A percentile compares a stretch with the other conserved stretches of the same genome.
These are phyloP conservation scores for Roridomyces roridus DNA, from an alignment of 768 basidiomycete species.

Conservation along the genomic window DNA sequence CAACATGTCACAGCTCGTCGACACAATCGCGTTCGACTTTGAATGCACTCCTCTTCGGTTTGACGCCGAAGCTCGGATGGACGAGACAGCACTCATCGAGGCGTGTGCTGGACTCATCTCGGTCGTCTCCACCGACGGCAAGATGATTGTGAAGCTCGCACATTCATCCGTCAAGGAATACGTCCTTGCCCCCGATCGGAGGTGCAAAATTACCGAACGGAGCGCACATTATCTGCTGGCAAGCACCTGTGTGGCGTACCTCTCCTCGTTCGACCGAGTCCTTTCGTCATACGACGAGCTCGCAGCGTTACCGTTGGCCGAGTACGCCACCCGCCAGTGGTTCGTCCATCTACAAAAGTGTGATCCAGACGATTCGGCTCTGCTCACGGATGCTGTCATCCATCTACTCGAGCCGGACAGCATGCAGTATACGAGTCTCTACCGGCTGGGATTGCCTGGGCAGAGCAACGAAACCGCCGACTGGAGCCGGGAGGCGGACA, in stretches of 20 bases:
- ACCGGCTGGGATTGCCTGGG: no score
- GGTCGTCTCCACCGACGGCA: neutral
- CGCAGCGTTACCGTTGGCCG: no score
- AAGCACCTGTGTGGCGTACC: neutral
- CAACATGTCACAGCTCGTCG: neutral
- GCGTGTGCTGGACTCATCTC: neutral
- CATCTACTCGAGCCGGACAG: no score
- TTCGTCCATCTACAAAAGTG: no score
- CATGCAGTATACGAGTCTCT: no score
- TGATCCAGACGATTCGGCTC: no score
- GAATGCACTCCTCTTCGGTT: neutral
- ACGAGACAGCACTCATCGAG: neutral
- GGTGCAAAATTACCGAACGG: neutral
- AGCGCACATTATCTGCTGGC: neutral
- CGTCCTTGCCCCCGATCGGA: neutral
- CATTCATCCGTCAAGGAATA: slow-evolving; percentile 1
- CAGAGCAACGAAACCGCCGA: neutral
- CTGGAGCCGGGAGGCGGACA: neutral
- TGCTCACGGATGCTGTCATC: no score
- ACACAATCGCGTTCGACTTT: neutral
- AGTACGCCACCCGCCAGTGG: no score
- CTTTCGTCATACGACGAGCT: neutral
- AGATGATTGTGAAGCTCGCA: neutral
- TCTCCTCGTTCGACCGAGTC: neutral
- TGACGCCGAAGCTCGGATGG: neutral